These are phyloP conservation scores for Phytopythium mirpurense DNA, from an alignment of 352 stramenopile species.

Conservation along the genomic window DNA sequence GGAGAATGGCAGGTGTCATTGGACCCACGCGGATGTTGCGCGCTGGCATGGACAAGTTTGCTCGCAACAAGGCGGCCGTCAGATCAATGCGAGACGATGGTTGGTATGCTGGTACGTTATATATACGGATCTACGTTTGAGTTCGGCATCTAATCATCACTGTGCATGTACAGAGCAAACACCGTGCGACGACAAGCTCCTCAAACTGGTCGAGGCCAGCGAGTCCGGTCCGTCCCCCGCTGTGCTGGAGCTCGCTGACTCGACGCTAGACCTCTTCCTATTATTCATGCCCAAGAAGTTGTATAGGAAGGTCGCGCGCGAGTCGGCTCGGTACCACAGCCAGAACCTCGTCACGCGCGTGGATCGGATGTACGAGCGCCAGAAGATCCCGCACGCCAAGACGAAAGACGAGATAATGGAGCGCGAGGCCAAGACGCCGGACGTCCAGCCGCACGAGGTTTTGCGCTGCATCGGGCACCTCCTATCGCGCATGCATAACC, in stretches of 20 bases:
- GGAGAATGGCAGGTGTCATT: no score
- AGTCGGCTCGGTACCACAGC: constrained; percentile 12
- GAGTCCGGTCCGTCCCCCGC: background rate
- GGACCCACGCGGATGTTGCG: no score
- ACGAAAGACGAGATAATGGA: background rate
- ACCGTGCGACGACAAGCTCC: background rate
- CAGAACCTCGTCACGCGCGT: constrained; percentile 1
- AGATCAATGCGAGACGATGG: no score
- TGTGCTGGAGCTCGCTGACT: constrained; percentile 4
- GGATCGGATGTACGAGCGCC: background rate
- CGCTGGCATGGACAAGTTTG: no score
- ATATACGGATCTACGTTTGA: no score
- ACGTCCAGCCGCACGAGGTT: constrained; percentile 1
- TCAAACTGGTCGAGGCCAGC: background rate
- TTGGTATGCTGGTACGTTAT: no score
- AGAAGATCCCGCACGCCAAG: background rate
- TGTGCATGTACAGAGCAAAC: background rate
- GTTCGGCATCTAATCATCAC: no score
- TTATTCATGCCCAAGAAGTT: constrained; percentile 12
- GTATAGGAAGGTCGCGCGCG: constrained; percentile 14
- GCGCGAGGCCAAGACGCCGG: background rate
- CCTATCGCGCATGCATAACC: constrained; percentile 8
- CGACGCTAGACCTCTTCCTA: constrained; percentile 9
- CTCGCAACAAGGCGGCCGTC: no score
- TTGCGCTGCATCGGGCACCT: constrained; percentile 12